phyloP scores from a whole-genome alignment of 345 rosid species.

The Raphanus sativus region DNA sequence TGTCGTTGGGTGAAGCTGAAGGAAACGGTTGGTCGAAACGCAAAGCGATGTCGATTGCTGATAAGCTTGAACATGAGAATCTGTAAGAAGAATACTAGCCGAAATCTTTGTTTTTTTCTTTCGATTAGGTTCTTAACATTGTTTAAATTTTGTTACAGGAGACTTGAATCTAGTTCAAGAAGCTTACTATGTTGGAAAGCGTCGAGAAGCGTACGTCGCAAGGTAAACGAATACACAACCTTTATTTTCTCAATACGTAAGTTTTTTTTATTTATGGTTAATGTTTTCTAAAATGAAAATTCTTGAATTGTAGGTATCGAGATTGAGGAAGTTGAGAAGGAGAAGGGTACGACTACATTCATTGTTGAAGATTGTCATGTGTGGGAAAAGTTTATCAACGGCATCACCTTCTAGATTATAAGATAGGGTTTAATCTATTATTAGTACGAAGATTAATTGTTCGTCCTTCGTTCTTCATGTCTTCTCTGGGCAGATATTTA shows the following conservation, averaged over 20 bases:
- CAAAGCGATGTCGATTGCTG: conserved; percentile 83
- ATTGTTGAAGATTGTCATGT: conserved; percentile 68
- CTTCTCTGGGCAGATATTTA: too few relatives aligned
- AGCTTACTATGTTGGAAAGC: conserved; percentile 91
- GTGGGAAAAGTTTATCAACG: conserved; percentile 68
- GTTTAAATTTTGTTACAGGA: conserved; percentile 48
- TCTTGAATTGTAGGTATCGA: conserved; percentile 52
- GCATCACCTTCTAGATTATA: conserved; percentile 48
- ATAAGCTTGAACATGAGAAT: conserved; percentile 93
- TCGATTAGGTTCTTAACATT: background rate
- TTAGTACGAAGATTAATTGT: too few relatives aligned
- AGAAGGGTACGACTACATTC: conserved; percentile 47
- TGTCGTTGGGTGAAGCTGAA: conserved; percentile 87
- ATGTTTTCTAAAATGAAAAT: background rate
- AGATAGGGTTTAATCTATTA: background rate
- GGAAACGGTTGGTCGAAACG: conserved; percentile 77
- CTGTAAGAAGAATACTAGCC: conserved; percentile 50
- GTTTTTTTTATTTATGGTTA: background rate
- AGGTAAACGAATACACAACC: conserved; percentile 49
- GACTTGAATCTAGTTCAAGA: conserved; percentile 83
- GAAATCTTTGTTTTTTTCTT: background rate
- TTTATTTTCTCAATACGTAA: background rate
- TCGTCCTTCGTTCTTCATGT: too few relatives aligned
- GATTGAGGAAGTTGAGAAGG: conserved; percentile 54
- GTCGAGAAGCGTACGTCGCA: conserved; percentile 57